Conservation (phyloP, 176 grass and related monocot species). For the Tillandsia fasciculata region DNA sequence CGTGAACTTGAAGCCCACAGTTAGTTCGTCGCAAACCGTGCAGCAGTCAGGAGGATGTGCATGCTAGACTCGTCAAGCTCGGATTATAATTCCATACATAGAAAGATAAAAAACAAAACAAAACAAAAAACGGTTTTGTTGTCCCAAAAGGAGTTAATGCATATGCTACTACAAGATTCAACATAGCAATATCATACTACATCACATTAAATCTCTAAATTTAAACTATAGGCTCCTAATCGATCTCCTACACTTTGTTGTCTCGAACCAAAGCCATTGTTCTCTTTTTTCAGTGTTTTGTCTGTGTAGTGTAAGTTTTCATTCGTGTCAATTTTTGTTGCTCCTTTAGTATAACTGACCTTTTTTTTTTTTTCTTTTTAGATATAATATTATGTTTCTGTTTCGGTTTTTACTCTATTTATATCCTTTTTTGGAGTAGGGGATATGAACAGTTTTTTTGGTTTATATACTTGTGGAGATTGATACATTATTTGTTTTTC, state of each 20-base stretch:
- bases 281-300: not conserved
- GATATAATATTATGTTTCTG: not conserved
- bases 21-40: conserved; percentile 17
- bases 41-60: conserved; percentile 46
- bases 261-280: not conserved
- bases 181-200: too few species aligned
- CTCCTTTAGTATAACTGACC: not conserved
- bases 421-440: not conserved
- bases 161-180: not conserved
- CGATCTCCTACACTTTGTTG: not conserved
- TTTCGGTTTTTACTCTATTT: not conserved
- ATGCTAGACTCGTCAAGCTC: conserved; percentile 26
- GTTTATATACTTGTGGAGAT: not conserved
- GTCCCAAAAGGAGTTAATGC: not conserved
- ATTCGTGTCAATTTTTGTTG: not conserved
- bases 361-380: not conserved
- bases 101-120: too few species aligned
- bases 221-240: not conserved
- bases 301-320: not conserved
- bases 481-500: too few species aligned
- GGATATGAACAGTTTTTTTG: not conserved
- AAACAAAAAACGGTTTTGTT: too few species aligned
- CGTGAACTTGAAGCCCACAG: conserved; percentile 48
- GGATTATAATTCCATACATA: too few species aligned
- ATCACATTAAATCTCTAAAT: not conserved